Base-by-base conservation (phyloP, 176 grass and related monocot genomes). In the Musa troglodytarum region DNA sequence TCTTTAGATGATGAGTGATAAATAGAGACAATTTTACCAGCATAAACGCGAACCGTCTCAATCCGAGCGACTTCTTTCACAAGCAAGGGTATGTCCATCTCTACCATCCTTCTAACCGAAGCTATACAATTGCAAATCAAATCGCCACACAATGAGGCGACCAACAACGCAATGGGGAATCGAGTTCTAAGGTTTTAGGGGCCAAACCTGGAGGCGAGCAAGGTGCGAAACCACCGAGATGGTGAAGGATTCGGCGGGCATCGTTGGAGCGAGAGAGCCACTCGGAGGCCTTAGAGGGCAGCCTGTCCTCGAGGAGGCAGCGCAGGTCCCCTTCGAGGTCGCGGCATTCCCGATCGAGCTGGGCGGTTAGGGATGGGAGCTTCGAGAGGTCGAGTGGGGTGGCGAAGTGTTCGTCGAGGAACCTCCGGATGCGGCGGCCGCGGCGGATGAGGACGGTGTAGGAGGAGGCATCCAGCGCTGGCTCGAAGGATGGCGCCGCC, bases 41-140 rank as follows among this genome's bases (percentile, higher is more conserved):
- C 84, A 69, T 92, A 92, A 50, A 73, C 72, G 9, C 90, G 87
- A 85, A 92, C 80, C 51, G 79, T 78, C 65, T 87, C 84, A 25
- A 92, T 92, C 74, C 87, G 74, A 62, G 79, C 73, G 82, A 92
- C 82, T 76, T 89, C 87, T 23, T 69, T 75, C 49, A 72, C 82
- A 11, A 89, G 77, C 67, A 81, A 69, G 34, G 84, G 80, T 1
- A 92, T 57, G 10, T 69, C 77, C 20, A 23, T 51, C 0, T 62
- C 21, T 20, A 23, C 34, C 11, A 68, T 57, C 71, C 61, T 53
- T 56, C 69, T 74, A 77, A n/a, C 23, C 68, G 49, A 29, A 73
- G 79, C 50, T 86, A 75, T 69, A 49, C 59, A 56, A 21, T 26
- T 43, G 8, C 29, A 57, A 77, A 80, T 78, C 52, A 52, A 62